A percentile compares a stretch with the other conserved stretches of the same genome.
phyloP scores from a whole-genome alignment of 257 asterid species.

The Petunia axillaris region DNA sequence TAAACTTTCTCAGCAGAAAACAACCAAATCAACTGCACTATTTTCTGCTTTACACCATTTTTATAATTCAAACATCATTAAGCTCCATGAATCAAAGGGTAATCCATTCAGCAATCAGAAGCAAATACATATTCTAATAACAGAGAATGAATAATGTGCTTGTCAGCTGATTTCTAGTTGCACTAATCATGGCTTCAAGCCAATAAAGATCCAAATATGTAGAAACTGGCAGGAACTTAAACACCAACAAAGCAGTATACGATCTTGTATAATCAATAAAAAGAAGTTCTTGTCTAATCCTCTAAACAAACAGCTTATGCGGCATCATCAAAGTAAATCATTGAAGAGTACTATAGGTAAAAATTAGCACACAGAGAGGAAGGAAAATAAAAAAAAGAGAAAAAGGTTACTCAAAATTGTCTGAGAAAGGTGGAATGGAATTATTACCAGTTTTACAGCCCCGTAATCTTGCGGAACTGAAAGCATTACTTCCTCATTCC shows the following conservation, averaged over 20 bases:
- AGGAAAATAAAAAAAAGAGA: neutral
- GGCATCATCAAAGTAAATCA: neutral
- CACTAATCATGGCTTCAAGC: neutral
- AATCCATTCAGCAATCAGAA: neutral
- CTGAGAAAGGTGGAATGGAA: slow-evolving; percentile 1
- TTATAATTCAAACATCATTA: neutral
- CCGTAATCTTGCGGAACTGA: slow-evolving; percentile 90
- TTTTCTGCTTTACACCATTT: neutral
- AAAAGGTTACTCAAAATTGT: neutral
- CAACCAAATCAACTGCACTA: slow-evolving; percentile 7
- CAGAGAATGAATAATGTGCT: neutral
- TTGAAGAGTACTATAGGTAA: neutral
- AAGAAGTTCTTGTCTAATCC: neutral
- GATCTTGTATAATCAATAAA: slow-evolving; percentile 2
- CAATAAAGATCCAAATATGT: neutral
- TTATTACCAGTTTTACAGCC: slow-evolving; percentile 71
- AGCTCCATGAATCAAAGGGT: neutral
- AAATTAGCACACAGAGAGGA: neutral
- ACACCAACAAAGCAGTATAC: neutral
- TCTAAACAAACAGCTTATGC: neutral
- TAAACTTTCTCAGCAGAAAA: neutral
- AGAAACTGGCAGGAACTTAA: neutral
- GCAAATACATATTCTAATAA: neutral
- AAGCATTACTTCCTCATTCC: slow-evolving; percentile 96
- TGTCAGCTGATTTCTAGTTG: neutral